Evolutionary conservation across 1,139 yeast species (phyloP).

Genomic region (Nadsonia commutata): DNA sequence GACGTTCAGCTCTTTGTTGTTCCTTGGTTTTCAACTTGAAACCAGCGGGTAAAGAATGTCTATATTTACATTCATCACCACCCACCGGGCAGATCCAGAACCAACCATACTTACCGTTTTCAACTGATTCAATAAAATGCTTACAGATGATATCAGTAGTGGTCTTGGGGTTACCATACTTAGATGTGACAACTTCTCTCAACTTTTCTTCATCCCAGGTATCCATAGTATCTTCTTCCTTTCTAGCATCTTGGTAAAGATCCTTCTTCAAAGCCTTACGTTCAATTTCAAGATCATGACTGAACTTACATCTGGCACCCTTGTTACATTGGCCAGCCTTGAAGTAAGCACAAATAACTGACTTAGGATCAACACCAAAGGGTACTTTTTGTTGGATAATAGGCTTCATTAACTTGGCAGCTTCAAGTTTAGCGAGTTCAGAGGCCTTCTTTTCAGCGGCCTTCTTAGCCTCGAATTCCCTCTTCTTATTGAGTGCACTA

Average conservation of each 20-base stretch:
- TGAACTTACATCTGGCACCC: conserved; percentile 85
- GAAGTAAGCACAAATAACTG: conserved; percentile 81
- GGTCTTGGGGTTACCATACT: conserved; percentile 88
- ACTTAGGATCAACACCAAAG: conserved; percentile 95
- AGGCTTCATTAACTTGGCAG: conserved; percentile 58
- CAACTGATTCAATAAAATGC: conserved; percentile 89
- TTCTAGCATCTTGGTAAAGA: conserved; percentile 79
- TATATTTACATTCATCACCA: conserved; percentile 85
- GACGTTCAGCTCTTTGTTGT: conserved; percentile 76
- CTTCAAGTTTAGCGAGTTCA: conserved; percentile 78
- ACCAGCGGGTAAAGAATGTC: conserved; percentile 95
- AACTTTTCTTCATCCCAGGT: conserved; percentile 94
- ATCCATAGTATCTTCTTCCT: conserved; percentile 82
- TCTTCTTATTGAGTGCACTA: conserved; percentile 40
- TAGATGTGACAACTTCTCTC: conserved; percentile 70
- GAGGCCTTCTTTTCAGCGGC: conserved; percentile 86
- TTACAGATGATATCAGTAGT: conserved; percentile 95
- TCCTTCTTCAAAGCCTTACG: conserved; percentile 85
- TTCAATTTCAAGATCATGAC: conserved; percentile 78
- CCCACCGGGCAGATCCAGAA: conserved; percentile 97
- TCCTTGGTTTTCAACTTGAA: conserved; percentile 93
- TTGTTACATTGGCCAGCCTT: conserved; percentile 81
- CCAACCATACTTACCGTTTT: conserved; percentile 97
- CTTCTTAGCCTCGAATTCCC: conserved; percentile 58
- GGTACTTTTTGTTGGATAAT: conserved; percentile 74